A percentile compares a stretch with the other conserved stretches of the same genome.
Evolutionary conservation across 306 rosid species (phyloP).

Genomic region (Quercus mongolica): DNA sequence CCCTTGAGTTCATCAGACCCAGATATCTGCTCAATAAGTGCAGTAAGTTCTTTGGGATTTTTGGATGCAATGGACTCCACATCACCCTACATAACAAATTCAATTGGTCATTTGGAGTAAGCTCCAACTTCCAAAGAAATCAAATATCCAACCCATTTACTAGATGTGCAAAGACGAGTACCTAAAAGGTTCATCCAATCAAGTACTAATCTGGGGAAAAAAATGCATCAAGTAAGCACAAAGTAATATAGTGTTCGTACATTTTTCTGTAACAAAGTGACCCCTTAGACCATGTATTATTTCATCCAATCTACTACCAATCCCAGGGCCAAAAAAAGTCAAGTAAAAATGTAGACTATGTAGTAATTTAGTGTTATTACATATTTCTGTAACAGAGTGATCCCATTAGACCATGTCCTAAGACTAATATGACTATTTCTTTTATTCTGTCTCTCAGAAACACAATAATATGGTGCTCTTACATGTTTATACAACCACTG

Average conservation of each 20-base stretch:
- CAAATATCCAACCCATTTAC: background rate
- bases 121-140: conserved; percentile 1
- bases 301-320: too few relatives aligned
- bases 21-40: conserved; percentile 88
- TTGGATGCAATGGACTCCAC: conserved; percentile 98
- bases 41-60: conserved; percentile 89
- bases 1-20: conserved; percentile 91
- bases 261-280: background rate
- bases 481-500: too few relatives aligned
- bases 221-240: background rate
- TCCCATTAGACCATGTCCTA: background rate
- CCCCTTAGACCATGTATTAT: background rate
- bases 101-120: conserved; percentile 1
- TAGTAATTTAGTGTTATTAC: too few relatives aligned
- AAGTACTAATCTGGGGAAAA: too few relatives aligned
- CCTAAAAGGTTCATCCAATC: background rate
- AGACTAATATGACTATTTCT: background rate
- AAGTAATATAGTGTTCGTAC: background rate
- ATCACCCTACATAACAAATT: conserved; percentile 65
- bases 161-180: background rate
- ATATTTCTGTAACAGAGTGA: too few relatives aligned
- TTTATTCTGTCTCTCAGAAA: background rate
- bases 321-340: too few relatives aligned
- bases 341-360: too few relatives aligned
- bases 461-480: too few relatives aligned